Percentiles rank a stretch among this genome's conserved stretches.
These are phyloP conservation scores for Fusarium pseudoanthophilum DNA, from an alignment of 2,329 filamentous ascomycete species.

Conservation along the genomic window DNA sequence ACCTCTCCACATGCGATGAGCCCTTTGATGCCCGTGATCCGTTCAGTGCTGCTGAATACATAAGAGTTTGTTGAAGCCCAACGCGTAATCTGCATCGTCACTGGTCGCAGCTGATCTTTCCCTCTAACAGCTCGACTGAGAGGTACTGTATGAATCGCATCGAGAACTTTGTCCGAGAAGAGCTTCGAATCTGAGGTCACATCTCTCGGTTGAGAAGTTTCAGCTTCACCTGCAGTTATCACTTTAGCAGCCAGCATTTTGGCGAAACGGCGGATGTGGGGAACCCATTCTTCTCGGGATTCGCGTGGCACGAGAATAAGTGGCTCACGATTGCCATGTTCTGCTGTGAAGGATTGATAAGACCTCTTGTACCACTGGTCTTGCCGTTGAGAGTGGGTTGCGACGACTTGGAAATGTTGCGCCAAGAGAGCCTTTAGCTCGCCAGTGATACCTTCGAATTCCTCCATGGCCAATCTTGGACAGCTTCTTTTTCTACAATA, in stretches of 20 bases:
- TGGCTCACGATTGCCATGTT: background rate
- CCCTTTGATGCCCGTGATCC: background rate
- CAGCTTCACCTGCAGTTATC: background rate
- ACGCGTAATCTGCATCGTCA: conserved; percentile 5
- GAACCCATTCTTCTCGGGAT: background rate
- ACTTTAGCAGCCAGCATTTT: background rate
- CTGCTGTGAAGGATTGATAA: background rate
- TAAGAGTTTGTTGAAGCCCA: background rate
- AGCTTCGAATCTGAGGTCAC: background rate
- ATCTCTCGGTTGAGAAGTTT: rapidly evolving
- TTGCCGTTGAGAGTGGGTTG: conserved; percentile 10
- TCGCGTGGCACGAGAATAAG: background rate
- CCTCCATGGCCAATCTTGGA: rapidly evolving
- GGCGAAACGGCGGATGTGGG: background rate
- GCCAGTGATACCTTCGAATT: rapidly evolving
- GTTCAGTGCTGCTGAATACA: background rate
- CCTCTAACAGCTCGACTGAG: background rate
- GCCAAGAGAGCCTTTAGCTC: background rate
- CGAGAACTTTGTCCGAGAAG: background rate
- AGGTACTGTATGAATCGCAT: rapidly evolving
- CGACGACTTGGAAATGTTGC: background rate
- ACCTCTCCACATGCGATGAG: background rate
- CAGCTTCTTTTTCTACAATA: rapidly evolving
- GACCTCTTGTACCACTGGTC: conserved; percentile 21
- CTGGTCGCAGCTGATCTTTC: background rate